phyloP scores from a whole-genome alignment of 768 basidiomycete genomes.

The Kwoniella sp. region DNA sequence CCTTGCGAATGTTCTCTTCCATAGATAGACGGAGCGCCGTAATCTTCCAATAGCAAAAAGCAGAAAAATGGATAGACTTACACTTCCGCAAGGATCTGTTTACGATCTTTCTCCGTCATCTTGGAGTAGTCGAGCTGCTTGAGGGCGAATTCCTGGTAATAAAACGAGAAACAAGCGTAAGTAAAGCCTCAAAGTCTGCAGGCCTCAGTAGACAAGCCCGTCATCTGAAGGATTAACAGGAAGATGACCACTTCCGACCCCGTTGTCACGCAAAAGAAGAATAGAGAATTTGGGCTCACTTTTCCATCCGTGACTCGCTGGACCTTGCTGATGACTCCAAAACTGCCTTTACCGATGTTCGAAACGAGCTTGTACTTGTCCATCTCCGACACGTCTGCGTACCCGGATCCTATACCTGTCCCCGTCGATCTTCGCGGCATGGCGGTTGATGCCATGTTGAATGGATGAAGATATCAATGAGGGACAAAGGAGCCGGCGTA shows the following conservation, averaged over 20 bases:
- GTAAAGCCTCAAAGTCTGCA: no score
- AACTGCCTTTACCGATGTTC: slow-evolving; percentile 93
- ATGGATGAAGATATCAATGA: no score
- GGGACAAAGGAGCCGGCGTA: background rate
- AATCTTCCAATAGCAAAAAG: no score
- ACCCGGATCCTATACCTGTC: slow-evolving; percentile 23
- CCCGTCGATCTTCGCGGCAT: slow-evolving; percentile 17
- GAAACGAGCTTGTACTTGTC: slow-evolving; percentile 85
- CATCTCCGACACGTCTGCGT: slow-evolving; percentile 57
- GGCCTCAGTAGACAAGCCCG: no score
- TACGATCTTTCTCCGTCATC: slow-evolving; percentile 93
- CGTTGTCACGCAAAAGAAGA: background rate
- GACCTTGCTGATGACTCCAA: slow-evolving; percentile 97
- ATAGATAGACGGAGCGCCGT: background rate
- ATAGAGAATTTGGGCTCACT: slow-evolving; percentile 62
- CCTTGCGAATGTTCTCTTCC: background rate
- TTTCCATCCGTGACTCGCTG: slow-evolving; percentile 77
- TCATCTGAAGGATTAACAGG: background rate
- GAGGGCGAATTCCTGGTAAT: slow-evolving; percentile 66
- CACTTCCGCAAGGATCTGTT: slow-evolving; percentile 98
- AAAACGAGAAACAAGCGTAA: background rate
- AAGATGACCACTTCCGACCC: no score
- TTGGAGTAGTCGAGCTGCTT: slow-evolving; percentile 97
- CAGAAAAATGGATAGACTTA: slow-evolving; percentile 59
- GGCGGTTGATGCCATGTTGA: slow-evolving; percentile 17